A percentile compares a stretch with the other conserved stretches of the same genome.
Conservation (phyloP, 345 rosid species). For the Arabis alpina region DNA sequence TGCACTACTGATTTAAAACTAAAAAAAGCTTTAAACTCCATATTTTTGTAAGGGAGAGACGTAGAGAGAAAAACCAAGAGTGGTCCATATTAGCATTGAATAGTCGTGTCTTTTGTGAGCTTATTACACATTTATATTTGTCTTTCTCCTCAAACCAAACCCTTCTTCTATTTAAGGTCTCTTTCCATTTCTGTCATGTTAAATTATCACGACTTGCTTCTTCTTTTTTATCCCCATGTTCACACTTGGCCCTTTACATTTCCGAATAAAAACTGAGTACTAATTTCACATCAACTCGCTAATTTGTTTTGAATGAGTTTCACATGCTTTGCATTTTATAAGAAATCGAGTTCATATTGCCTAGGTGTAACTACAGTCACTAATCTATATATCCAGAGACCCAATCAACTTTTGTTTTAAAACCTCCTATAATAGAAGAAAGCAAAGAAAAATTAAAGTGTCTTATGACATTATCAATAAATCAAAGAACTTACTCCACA, state of each 20-base stretch:
- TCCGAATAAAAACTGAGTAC: neutral
- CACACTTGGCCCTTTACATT: slow-evolving; percentile 1
- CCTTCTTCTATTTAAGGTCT: slow-evolving; percentile 21
- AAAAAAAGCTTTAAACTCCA: no score
- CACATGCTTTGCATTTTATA: neutral
- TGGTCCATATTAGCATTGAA: slow-evolving; percentile 29
- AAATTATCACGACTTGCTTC: neutral
- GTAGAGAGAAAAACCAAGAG: slow-evolving; percentile 24
- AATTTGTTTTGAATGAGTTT: neutral
- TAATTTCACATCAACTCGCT: neutral
- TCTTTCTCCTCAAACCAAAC: slow-evolving; percentile 11
- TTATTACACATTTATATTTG: slow-evolving; percentile 17
- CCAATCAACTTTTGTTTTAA: neutral
- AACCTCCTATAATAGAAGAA: neutral
- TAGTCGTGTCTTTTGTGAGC: slow-evolving; percentile 11
- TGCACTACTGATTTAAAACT: no score
- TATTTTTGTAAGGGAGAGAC: neutral
- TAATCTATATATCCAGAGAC: neutral
- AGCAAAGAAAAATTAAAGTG: neutral
- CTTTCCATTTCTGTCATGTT: slow-evolving; percentile 22
- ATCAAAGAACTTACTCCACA: slow-evolving; percentile 12
- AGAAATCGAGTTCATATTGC: neutral
- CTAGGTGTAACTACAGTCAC: neutral
- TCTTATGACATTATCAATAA: slow-evolving; percentile 18
- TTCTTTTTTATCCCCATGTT: neutral